Evolutionary conservation across 2,329 filamentous ascomycete species (phyloP).

Genomic region (Cadophora sp.): DNA sequence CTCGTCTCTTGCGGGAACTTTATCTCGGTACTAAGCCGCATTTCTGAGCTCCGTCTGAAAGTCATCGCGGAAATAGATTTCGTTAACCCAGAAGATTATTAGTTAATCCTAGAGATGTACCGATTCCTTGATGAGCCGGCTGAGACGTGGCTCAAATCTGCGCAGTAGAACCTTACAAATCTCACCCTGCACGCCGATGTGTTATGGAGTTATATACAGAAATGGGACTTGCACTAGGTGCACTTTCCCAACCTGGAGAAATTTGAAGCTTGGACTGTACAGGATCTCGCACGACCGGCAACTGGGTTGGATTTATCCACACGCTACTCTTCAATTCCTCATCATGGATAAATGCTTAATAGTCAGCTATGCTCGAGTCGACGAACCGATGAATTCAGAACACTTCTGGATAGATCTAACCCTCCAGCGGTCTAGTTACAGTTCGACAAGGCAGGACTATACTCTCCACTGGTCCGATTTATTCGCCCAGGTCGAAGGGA

Average conservation of each 20-base stretch:
- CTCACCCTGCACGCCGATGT: slow-evolving; percentile 19
- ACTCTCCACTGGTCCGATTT: slow-evolving; percentile 2
- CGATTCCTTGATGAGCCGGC: slow-evolving; percentile 23
- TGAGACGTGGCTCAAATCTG: slow-evolving; percentile 22
- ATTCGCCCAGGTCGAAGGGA: background rate
- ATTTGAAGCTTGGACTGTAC: slow-evolving; percentile 26
- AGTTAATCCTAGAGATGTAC: slow-evolving; percentile 4
- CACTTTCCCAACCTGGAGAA: slow-evolving; percentile 24
- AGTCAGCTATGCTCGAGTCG: slow-evolving; percentile 4
- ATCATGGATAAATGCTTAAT: slow-evolving; percentile 15
- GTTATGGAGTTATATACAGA: slow-evolving; percentile 24
- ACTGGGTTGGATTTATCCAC: slow-evolving; percentile 26
- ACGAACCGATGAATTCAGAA: slow-evolving; percentile 12
- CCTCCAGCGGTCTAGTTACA: background rate
- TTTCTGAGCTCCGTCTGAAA: slow-evolving; percentile 17
- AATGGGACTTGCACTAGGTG: slow-evolving; percentile 17
- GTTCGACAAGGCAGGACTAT: background rate
- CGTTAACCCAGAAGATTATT: background rate
- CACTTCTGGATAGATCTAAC: background rate
- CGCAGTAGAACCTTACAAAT: slow-evolving; percentile 14
- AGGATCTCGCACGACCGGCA: slow-evolving; percentile 25
- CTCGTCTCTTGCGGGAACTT: slow-evolving; percentile 11
- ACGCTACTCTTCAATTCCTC: slow-evolving; percentile 18
- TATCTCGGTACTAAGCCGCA: background rate
- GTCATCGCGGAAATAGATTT: slow-evolving; percentile 14